Percentiles rank a stretch among this genome's conserved stretches.
Conservation (phyloP, 768 basidiomycete genomes). For the Boletus barrowsii region DNA sequence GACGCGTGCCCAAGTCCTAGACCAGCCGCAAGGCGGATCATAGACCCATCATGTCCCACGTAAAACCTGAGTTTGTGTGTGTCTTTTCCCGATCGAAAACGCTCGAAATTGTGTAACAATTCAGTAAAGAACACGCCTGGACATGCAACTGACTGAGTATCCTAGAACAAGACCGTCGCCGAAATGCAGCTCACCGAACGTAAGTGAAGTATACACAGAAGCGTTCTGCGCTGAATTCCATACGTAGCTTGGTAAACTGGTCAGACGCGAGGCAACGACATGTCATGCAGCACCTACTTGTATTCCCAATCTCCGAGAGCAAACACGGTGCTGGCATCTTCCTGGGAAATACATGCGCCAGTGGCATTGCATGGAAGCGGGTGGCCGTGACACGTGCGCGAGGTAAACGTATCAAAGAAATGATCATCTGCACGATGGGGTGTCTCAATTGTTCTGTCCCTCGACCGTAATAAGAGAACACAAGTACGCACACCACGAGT, state of each 20-base stretch:
- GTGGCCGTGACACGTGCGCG: slow-evolving; percentile 43
- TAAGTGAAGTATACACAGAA: slow-evolving; percentile 41
- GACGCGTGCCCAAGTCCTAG: slow-evolving; percentile 37
- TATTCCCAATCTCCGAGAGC: slow-evolving; percentile 63
- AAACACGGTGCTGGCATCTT: slow-evolving; percentile 50
- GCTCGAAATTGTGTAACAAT: slow-evolving; percentile 38
- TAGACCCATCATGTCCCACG: slow-evolving; percentile 48
- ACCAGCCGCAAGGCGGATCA: slow-evolving; percentile 39
- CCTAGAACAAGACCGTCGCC: neutral
- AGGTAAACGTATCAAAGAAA: slow-evolving; percentile 51
- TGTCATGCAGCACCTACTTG: slow-evolving; percentile 31
- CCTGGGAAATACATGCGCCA: slow-evolving; percentile 39
- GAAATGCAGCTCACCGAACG: slow-evolving; percentile 35
- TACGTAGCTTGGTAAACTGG: slow-evolving; percentile 38
- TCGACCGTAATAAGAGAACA: neutral
- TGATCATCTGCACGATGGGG: slow-evolving; percentile 31
- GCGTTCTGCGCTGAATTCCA: slow-evolving; percentile 47
- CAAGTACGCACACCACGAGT: slow-evolving; percentile 42
- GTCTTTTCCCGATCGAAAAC: slow-evolving; percentile 33
- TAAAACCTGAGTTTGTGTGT: slow-evolving; percentile 38
- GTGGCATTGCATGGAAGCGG: slow-evolving; percentile 42
- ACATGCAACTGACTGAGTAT: neutral
- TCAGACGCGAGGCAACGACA: neutral
- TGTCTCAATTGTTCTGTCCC: neutral
- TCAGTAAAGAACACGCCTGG: slow-evolving; percentile 47